phyloP scores from a whole-genome alignment of 1,284 basidiomycete species.

The Melampsora larici-populina region DNA sequence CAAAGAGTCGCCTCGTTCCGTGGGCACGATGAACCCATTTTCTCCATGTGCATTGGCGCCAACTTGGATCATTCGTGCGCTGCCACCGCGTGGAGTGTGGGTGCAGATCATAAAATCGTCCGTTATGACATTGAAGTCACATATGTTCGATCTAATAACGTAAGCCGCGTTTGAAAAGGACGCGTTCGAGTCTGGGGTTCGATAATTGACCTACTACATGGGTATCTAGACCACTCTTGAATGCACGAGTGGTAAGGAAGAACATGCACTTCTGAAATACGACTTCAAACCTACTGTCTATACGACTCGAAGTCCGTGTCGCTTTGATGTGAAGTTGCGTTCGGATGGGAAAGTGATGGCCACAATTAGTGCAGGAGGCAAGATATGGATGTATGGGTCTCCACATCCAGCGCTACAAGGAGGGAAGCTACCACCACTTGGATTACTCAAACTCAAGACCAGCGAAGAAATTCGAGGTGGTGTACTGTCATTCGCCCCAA shows the following conservation, averaged over 20 bases:
- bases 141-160: not conserved
- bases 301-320: slow-evolving; percentile 12
- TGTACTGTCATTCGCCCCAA: slow-evolving; percentile 23
- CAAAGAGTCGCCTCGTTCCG: slow-evolving; percentile 12
- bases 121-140: slow-evolving; percentile 12
- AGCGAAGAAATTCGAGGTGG: slow-evolving; percentile 23
- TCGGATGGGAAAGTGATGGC: slow-evolving; percentile 39
- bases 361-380: slow-evolving; percentile 21
- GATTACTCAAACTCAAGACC: slow-evolving; percentile 13
- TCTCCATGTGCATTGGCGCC: not conserved
- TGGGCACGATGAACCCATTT: slow-evolving; percentile 26
- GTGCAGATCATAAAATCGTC: slow-evolving; percentile 28
- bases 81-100: slow-evolving; percentile 37
- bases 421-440: slow-evolving; percentile 2
- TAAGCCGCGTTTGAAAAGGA: not conserved
- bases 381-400: slow-evolving; percentile 29
- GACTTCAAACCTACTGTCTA: slow-evolving; percentile 7
- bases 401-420: not conserved
- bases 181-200: too few relatives aligned
- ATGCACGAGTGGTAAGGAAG: too few relatives aligned
- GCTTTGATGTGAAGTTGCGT: slow-evolving; percentile 27
- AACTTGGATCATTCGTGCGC: slow-evolving; percentile 16
- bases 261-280: not conserved
- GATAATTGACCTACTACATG: too few relatives aligned
- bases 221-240: too few relatives aligned